Evolutionary conservation across 2,329 filamentous ascomycete genomes (phyloP), one percentile per base, ranked within the genome.

Genomic region (Alternaria longipes): DNA sequence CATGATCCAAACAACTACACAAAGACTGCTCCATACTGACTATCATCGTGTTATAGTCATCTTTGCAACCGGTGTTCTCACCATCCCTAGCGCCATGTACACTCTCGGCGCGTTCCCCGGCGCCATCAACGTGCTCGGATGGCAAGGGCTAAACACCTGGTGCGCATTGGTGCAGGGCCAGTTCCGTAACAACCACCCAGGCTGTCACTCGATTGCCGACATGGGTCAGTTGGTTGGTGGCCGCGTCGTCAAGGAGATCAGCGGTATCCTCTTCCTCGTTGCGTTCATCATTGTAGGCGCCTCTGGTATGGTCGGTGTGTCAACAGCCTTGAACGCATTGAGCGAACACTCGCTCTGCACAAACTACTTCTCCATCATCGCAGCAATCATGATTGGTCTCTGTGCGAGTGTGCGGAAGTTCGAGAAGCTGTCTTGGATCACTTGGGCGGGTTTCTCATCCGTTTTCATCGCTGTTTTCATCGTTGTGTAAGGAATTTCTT

Each of bases 381-480:
- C 85, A 0, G 84, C 85, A 0, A 69, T 85, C 2, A 78, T 84
- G 8, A 81, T 87, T 8, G 83, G 84, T 26, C 63, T 80, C 0
- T 79, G 82, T 8, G 85, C 86, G 0, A 85, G 83, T 40, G 81
- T 87, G 5, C 83, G 87, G 52, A 90, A 86, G 59, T 86, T 89
- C 60, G 83, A 86, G 50, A 85, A 88, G 66, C 84, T 90, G 53
- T 85, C 84, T 2, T 89, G 86, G 85, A 76, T 89, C 8, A 87
- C 86, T 0, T 90, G 85, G 84, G 83, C 82, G 11, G 88, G 87
- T 0, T 88, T 89, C 67, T 59, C 82, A 5, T 86, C 83, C 28
- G 84, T 90, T 38, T 88, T 86, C 65, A 76, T 82, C 16, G 86
- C 87, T 4, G 83, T 88, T 0, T 83, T 87, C 60, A 86, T 87